These are phyloP conservation scores for Trichoderma sp. DNA, from an alignment of 2,329 filamentous ascomycete genomes.

Conservation along the genomic window DNA sequence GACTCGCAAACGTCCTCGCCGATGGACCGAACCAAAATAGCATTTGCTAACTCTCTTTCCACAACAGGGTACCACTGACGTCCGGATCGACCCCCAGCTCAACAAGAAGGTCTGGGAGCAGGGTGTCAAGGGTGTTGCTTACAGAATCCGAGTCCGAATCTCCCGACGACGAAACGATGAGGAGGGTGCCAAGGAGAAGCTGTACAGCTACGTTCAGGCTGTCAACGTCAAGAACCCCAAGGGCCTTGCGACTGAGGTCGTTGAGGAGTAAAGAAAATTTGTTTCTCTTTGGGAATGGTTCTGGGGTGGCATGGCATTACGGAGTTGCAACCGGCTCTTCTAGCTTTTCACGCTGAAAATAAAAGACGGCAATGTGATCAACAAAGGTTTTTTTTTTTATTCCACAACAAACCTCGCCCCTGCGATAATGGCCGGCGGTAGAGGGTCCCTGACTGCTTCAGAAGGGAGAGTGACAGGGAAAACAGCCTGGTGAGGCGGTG, in stretches of 20 bases:
- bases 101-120: constrained; percentile 99
- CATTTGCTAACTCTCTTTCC: constrained; percentile 25
- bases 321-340: constrained; percentile 48
- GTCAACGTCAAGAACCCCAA: constrained; percentile 99
- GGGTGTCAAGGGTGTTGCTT: constrained; percentile 98
- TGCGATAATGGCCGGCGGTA: not conserved
- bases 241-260: constrained; percentile 89
- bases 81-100: constrained; percentile 95
- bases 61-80: constrained; percentile 84
- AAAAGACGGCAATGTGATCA: constrained; percentile 38
- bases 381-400: constrained; percentile 24
- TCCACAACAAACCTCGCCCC: constrained; percentile 14
- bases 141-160: constrained; percentile 96
- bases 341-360: constrained; percentile 43
- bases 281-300: constrained; percentile 43
- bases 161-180: constrained; percentile 99
- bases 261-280: constrained; percentile 63
- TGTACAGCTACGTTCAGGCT: constrained; percentile 99
- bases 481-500: constrained; percentile 19
- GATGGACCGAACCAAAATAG: not conserved
- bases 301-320: constrained; percentile 45
- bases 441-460: not conserved
- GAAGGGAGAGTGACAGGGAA: constrained; percentile 3
- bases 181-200: constrained; percentile 98
- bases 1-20: not conserved